phyloP scores from a whole-genome alignment of 441 rosid species.

The Euphorbia celastroides region DNA sequence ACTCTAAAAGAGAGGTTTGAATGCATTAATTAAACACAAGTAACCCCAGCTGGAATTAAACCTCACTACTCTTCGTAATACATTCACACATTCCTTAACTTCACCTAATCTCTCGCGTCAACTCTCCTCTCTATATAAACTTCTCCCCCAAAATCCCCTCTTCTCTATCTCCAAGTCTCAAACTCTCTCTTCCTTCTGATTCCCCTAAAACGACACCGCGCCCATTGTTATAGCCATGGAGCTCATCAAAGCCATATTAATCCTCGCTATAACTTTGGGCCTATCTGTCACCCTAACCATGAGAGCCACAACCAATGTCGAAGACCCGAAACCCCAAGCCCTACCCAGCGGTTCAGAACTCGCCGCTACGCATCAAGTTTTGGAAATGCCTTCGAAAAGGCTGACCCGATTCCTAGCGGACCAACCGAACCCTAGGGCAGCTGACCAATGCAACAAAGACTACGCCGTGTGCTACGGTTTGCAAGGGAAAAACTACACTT shows the following conservation, averaged over 20 bases:
- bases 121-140: slow-evolving; percentile 16
- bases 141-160: slow-evolving; percentile 6
- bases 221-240: too few species aligned
- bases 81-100: slow-evolving; percentile 30
- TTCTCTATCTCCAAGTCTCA: too few species aligned
- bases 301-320: too few species aligned
- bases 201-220: too few species aligned
- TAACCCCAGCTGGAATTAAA: slow-evolving; percentile 17
- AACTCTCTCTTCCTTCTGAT: too few species aligned
- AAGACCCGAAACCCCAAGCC: too few species aligned
- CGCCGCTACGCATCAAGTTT: not conserved
- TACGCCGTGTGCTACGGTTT: slow-evolving; percentile 27
- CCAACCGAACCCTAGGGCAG: slow-evolving; percentile 50
- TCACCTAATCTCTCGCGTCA: slow-evolving; percentile 55
- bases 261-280: too few species aligned
- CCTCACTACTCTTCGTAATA: slow-evolving; percentile 33
- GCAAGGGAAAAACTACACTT: slow-evolving; percentile 10
- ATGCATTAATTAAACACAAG: too few species aligned
- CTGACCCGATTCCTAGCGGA: slow-evolving; percentile 52
- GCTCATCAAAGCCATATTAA: too few species aligned
- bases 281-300: too few species aligned
- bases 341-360: too few species aligned
- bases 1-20: too few species aligned
- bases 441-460: slow-evolving; percentile 55
- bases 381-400: slow-evolving; percentile 28